Base-by-base conservation (phyloP, 768 basidiomycete species). In the Bullera alba region DNA sequence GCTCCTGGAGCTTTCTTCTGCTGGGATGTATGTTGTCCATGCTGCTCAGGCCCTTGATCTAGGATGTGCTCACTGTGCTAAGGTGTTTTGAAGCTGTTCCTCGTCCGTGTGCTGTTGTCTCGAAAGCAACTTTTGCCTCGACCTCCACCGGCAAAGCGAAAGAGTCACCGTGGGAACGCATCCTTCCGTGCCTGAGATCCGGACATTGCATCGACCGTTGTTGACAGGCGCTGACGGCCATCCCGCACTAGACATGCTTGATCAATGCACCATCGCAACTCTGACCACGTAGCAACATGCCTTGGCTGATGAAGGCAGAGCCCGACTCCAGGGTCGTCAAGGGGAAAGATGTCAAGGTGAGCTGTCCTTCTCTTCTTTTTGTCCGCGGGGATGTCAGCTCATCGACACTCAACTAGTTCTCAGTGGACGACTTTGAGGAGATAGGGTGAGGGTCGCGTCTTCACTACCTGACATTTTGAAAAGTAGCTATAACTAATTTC, bases 281-380 rank as follows among this genome's bases (percentile, higher is more conserved):
- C 38, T 22, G 12, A 8, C 21, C 38, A 8, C 38, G 8, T 10
- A 12, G 8, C 41, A 54, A 12, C 34, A 63, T 67, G 60, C 66
- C 66, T 22, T 74, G 70, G 70, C 51, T 72, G 16, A 69, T 74
- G 68, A 74, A 73, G 43, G 73, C 73, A 1, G 71, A 74, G 55
- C 73, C 73, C 7, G 70, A 74, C 32, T 67, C 65, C 5, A 45
- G 73, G 30, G 53, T 74, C 21, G 70, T 66, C 39, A 73, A 71
- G 35, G 73, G 73, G 2, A 71, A 73, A 47, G 71, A 74, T 60
- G 73, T 74, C 37, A 74, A 74, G 56, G 72, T 73, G 27, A 30
- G 56, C n/a, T 45, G 6, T 29, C 25, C 22, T n/a, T 32, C n/a
- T 23, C 3, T 41, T 21, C 41, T 44, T n/a, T n/a, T n/a, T n/a